Base-by-base conservation (phyloP, 768 basidiomycete genomes). In the Podaxis mareebaensis region DNA sequence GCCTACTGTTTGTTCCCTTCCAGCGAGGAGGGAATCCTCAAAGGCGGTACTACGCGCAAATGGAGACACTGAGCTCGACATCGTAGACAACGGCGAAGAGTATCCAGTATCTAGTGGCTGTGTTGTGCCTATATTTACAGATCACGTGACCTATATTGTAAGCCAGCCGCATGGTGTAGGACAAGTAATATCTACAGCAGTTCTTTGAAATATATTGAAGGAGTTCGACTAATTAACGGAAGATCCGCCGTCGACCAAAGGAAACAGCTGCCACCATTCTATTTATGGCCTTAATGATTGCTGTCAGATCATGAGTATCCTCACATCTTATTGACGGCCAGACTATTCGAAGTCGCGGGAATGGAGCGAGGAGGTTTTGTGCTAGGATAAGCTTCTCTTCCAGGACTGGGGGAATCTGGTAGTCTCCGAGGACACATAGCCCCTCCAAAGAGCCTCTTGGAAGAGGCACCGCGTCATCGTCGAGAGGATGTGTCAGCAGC, bases 21-120 rank as follows among this genome's bases (percentile, higher is more conserved):
- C 82, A 28, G 77, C 65, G 13, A 82, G 71, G 10, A 83, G 73
- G 63, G 78, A 76, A 62, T 85, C 85, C 20, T 87, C 87, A 65
- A 88, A 84, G 13, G 81, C 76, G 61, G 66, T 79, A 69, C 82
- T 85, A 62, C 87, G 81, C n/a, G 87, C 87, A 65, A 88, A 88
- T 24, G 87, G 87, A 8, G 86, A 88, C 12, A 80, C 82, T 26
- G 80, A 68, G 24, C 80, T 70, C 71, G 78, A 78, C 72, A 73
- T 73, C 3, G 64, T 61, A 20, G 20, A 46, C 36, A 40, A 40
- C 15, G 42, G 46, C 20, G 30, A n/a, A 7, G 40, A 30, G 49
- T 48, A 36, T 22, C 8, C 20, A 40, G 39, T 44, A 1, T n/a
- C n/a, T n/a, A 17, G 44, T 54, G 28, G 58, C 33, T 51, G 46